phyloP scores from a whole-genome alignment of 75 land plant genomes.

The Pinus tabuliformis region DNA sequence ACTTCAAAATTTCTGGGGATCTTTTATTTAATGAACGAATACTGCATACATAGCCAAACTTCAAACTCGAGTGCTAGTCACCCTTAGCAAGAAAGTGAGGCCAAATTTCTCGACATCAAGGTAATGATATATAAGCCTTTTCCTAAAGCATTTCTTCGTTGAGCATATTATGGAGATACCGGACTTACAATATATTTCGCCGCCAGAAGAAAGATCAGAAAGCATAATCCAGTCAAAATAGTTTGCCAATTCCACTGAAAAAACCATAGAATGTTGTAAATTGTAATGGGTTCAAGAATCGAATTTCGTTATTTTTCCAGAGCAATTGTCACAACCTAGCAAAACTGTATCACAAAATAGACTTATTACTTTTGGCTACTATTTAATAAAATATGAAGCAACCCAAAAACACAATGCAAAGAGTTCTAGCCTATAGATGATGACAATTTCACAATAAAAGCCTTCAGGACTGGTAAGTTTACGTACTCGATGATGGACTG shows the following conservation, averaged over 20 bases:
- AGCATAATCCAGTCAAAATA: conserved; percentile 35
- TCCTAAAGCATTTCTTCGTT: not conserved
- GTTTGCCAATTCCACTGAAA: conserved; percentile 71
- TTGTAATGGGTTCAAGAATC: not conserved
- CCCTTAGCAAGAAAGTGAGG: not conserved
- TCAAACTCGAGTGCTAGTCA: not conserved
- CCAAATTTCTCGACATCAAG: not conserved
- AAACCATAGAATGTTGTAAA: conserved; percentile 1
- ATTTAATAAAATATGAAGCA: not conserved
- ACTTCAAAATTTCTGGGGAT: not conserved
- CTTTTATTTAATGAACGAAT: not conserved
- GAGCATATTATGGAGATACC: not conserved
- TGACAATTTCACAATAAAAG: not conserved
- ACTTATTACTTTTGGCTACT: too few relatives aligned
- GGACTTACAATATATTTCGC: conserved; percentile 52
- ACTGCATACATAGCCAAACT: not conserved
- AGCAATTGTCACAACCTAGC: conserved; percentile 49
- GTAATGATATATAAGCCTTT: not conserved
- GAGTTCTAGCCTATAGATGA: not conserved
- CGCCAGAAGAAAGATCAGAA: conserved; percentile 33
- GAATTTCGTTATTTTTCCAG: conserved; percentile 29
- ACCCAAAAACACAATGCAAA: not conserved
- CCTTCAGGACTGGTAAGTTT: not conserved
- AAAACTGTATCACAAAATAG: conserved; percentile 46
- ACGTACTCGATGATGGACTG: conserved; percentile 55